Percentiles rank a stretch among this genome's conserved stretches.
phyloP scores from a whole-genome alignment of 768 basidiomycete species.

The Pleurotus djamor region DNA sequence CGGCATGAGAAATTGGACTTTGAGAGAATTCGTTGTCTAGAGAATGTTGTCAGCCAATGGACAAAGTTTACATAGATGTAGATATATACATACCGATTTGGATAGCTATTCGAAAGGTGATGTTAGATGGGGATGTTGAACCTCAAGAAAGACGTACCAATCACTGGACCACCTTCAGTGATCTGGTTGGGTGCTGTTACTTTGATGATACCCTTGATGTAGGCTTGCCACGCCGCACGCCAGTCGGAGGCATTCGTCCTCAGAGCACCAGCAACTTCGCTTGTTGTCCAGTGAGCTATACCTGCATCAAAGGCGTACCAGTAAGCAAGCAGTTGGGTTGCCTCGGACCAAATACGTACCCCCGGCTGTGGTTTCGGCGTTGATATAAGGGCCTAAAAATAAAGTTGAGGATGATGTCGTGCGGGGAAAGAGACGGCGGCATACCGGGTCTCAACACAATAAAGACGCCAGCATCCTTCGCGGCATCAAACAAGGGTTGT shows the following conservation, averaged over 20 bases:
- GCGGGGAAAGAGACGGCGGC: slow-evolving; percentile 9
- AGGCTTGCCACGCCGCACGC: slow-evolving; percentile 67
- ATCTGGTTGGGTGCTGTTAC: slow-evolving; percentile 67
- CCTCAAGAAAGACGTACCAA: slow-evolving; percentile 40
- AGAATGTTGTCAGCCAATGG: slow-evolving; percentile 19
- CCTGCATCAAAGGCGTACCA: neutral
- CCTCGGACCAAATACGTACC: slow-evolving; percentile 59
- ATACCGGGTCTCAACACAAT: slow-evolving; percentile 76
- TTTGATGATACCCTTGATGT: slow-evolving; percentile 64
- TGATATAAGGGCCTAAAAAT: slow-evolving; percentile 51
- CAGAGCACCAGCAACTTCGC: slow-evolving; percentile 59
- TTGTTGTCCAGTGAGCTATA: slow-evolving; percentile 67
- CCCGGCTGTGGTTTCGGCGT: slow-evolving; percentile 80
- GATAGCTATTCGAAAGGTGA: slow-evolving; percentile 34
- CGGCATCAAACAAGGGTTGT: slow-evolving; percentile 71
- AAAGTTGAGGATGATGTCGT: neutral
- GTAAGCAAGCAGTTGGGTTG: slow-evolving; percentile 36
- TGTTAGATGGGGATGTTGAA: neutral
- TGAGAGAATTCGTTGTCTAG: slow-evolving; percentile 75
- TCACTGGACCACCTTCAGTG: slow-evolving; percentile 69
- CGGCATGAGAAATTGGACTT: slow-evolving; percentile 34
- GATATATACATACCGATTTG: slow-evolving; percentile 43
- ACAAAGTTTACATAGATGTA: neutral
- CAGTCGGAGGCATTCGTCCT: slow-evolving; percentile 78
- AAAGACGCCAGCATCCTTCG: slow-evolving; percentile 72